A percentile compares a stretch with the other conserved stretches of the same genome.
Evolutionary conservation across 805 yeast genomes (phyloP).

Genomic region (Suhomyces pyralidae): DNA sequence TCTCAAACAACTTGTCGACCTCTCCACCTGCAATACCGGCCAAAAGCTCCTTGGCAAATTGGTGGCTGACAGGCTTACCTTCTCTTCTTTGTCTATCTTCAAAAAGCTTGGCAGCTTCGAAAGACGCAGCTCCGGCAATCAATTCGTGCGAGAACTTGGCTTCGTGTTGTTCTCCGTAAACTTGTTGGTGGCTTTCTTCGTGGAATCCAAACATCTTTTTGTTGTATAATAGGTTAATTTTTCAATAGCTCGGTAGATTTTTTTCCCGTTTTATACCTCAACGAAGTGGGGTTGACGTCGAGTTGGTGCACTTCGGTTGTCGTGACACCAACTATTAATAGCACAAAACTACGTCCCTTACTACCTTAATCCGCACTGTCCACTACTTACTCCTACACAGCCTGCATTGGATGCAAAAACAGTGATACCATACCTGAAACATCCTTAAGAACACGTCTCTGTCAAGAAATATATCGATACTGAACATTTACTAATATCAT

Average conservation of each 20-base stretch:
- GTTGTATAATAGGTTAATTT: too few species aligned
- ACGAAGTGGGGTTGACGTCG: background rate
- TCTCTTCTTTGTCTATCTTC: slow-evolving; percentile 32
- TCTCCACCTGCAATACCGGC: slow-evolving; percentile 32
- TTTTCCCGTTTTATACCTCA: background rate
- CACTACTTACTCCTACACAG: background rate
- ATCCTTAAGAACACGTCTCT: too few species aligned
- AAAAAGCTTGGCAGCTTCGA: slow-evolving; percentile 28
- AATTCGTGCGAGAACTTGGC: slow-evolving; percentile 31
- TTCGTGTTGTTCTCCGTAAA: slow-evolving; percentile 29
- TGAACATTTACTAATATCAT: too few species aligned
- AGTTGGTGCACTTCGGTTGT: background rate
- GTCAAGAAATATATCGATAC: too few species aligned
- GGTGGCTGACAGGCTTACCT: slow-evolving; percentile 31
- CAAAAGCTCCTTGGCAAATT: slow-evolving; percentile 27
- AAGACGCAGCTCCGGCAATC: slow-evolving; percentile 33
- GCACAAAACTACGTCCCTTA: background rate
- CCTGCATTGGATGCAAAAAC: background rate
- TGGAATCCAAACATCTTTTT: slow-evolving; percentile 25
- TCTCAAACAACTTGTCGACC: slow-evolving; percentile 32
- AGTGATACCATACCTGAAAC: background rate
- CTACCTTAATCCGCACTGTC: background rate
- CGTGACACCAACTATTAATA: background rate
- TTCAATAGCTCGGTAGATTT: background rate
- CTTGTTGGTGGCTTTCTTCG: slow-evolving; percentile 23